Base-by-base conservation (phyloP, 306 rosid genomes). In the Vicia villosa region DNA sequence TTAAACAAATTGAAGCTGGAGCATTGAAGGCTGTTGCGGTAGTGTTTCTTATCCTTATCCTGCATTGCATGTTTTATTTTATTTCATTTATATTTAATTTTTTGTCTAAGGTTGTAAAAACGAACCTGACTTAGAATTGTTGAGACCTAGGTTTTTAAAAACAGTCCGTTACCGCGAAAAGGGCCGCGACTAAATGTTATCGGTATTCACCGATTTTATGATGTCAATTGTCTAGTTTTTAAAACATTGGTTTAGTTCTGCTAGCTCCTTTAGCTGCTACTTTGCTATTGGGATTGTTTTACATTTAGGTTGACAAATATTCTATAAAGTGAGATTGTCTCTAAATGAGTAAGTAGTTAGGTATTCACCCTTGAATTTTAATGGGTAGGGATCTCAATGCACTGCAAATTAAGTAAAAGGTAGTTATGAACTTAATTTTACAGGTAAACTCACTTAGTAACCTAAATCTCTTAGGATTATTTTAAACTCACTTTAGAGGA, bases 11-110 rank as follows among this genome's bases (percentile, higher is more conserved):
- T 78, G 84, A 82, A 24, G 64, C 80, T 42, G 90, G 66, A 22
- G 92, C 97, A 42, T 77, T 56, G 77, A 88, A 88, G 82, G 98
- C 97, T 66, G 97, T 61, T 38, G 58, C 71, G 96, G 98, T 93
- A 84, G 76, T 55, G 66, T 77, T 58, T 52, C 65, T 34, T 11
- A 45, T 50, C 22, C 4, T 59, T 56, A 24, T 21, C 20, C 6
- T 77, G 28, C 74, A 63, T 65, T 62, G 24, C 38, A 36, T 73
- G 3, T 72, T 64, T 22, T 10, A 14, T 56, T 57, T 10, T 1
- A 10, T 51, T 55, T 55, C 16, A 22, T 55, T 55, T 26, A 13
- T 55, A 13, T 26, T 56, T 11, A 40, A 12, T 10, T 21, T 47
- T 46, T 47, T 15, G 22, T 47, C 22, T 47, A 42, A 12, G 13